A percentile compares a stretch with the other conserved stretches of the same genome.
phyloP scores from a whole-genome alignment of 805 yeast species.

The Isabelozyma gotoi region DNA sequence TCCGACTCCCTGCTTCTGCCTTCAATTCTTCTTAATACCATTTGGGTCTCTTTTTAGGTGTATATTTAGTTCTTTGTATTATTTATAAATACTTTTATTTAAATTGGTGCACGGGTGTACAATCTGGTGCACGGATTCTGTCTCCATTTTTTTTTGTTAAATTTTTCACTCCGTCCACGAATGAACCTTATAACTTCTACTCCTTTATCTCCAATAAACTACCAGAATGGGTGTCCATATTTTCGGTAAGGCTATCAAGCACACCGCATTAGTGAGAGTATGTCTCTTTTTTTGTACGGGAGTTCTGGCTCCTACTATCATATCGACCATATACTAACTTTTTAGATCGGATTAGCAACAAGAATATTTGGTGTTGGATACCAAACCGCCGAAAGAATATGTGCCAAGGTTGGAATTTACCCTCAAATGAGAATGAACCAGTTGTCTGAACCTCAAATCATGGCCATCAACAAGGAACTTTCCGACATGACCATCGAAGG shows the following conservation, averaged over 20 bases:
- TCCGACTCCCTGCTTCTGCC: background rate
- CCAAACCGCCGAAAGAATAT: conserved; percentile 66
- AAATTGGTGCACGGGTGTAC: background rate
- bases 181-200: background rate
- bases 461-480: conserved; percentile 84
- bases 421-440: conserved; percentile 95
- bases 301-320: background rate
- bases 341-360: conserved; percentile 63
- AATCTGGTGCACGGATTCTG: background rate
- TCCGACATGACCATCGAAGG: conserved; percentile 83
- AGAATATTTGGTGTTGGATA: conserved; percentile 88
- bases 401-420: conserved; percentile 86
- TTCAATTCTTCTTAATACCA: background rate
- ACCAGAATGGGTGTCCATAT: conserved; percentile 41
- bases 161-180: background rate
- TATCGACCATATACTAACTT: background rate
- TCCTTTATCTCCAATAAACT: too few species aligned
- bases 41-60: background rate
- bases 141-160: background rate
- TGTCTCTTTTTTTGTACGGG: conserved; percentile 6
- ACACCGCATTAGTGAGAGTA: conserved; percentile 39
- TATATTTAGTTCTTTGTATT: too few species aligned
- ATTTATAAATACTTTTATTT: too few species aligned
- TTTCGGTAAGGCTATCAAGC: conserved; percentile 44
- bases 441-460: conserved; percentile 79